A percentile compares a stretch with the other conserved stretches of the same genome.
Conservation (phyloP, 1,139 yeast species). For the Taiozyma sp. region DNA sequence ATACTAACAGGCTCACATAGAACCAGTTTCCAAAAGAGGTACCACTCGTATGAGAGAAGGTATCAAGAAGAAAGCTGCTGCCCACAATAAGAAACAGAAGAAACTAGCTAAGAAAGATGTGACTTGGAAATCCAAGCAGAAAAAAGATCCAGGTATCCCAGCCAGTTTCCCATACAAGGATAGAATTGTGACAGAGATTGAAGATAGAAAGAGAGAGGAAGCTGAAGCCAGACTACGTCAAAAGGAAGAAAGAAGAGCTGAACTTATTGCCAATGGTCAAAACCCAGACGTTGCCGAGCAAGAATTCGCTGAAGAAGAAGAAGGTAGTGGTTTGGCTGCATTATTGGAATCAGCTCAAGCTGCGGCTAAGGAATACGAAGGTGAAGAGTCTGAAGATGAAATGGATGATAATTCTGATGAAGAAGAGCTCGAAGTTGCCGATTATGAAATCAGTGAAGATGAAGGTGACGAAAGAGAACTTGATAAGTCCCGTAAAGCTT, state of each 20-base stretch:
- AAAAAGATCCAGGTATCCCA: constrained; percentile 94
- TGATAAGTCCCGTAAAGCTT: constrained; percentile 88
- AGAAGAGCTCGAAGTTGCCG: constrained; percentile 44
- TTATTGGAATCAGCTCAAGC: constrained; percentile 83
- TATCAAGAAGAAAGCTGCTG: constrained; percentile 90
- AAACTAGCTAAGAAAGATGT: constrained; percentile 81
- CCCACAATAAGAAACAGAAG: constrained; percentile 80
- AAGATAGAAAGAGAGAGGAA: constrained; percentile 58
- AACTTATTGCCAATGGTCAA: constrained; percentile 39
- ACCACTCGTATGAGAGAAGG: constrained; percentile 95
- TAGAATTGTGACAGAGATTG: constrained; percentile 73
- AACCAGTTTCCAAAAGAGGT: constrained; percentile 79
- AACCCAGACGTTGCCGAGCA: constrained; percentile 37
- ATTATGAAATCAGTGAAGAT: constrained; percentile 44
- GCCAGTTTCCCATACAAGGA: constrained; percentile 92
- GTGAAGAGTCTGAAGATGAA: constrained; percentile 37
- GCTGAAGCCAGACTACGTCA: constrained; percentile 50
- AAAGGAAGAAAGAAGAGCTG: constrained; percentile 37
- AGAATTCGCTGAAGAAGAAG: constrained; percentile 37
- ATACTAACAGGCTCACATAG: not conserved
- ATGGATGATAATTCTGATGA: constrained; percentile 20
- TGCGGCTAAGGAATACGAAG: constrained; percentile 71
- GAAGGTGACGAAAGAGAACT: constrained; percentile 43
- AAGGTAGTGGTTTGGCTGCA: constrained; percentile 66
- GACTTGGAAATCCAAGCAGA: constrained; percentile 83